phyloP scores from a whole-genome alignment of 1,284 basidiomycete genomes.

The Leccinum pseudoinsigne region DNA sequence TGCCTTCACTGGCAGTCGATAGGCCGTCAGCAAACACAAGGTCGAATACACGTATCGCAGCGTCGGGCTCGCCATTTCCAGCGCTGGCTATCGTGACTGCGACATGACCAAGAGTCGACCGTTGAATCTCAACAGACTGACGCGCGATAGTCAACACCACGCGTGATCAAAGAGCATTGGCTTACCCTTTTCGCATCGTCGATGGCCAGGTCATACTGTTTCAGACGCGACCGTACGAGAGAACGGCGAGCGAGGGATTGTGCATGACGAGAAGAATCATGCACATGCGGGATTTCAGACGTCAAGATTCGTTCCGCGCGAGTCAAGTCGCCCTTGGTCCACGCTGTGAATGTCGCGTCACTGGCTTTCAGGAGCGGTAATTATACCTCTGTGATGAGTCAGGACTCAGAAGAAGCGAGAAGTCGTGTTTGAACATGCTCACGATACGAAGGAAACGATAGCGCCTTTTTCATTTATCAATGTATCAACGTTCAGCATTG shows the following conservation, averaged over 20 bases:
- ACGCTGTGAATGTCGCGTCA: neutral
- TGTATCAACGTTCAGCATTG: neutral
- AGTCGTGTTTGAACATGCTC: neutral
- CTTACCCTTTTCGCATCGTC: too few species aligned
- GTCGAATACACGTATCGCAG: too few species aligned
- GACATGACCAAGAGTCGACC: too few species aligned
- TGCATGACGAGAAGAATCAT: too few species aligned
- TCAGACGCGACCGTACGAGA: too few species aligned
- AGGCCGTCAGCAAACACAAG: neutral
- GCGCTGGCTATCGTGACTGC: too few species aligned
- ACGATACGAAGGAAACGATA: neutral
- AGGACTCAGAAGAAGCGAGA: neutral
- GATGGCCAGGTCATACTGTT: too few species aligned
- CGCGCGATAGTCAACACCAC: too few species aligned
- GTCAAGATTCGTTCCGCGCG: neutral
- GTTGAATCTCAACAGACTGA: too few species aligned
- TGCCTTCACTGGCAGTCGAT: neutral
- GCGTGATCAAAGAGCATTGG: too few species aligned
- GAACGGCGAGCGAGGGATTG: too few species aligned
- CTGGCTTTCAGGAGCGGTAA: neutral
- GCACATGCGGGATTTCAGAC: neutral
- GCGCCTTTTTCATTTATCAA: neutral
- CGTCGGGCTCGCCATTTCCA: too few species aligned
- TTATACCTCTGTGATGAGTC: neutral
- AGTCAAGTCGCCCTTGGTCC: neutral